Evolutionary conservation across 768 basidiomycete genomes (phyloP), one percentile per base, ranked within the genome.

Genomic region (Hericium coralloides): DNA sequence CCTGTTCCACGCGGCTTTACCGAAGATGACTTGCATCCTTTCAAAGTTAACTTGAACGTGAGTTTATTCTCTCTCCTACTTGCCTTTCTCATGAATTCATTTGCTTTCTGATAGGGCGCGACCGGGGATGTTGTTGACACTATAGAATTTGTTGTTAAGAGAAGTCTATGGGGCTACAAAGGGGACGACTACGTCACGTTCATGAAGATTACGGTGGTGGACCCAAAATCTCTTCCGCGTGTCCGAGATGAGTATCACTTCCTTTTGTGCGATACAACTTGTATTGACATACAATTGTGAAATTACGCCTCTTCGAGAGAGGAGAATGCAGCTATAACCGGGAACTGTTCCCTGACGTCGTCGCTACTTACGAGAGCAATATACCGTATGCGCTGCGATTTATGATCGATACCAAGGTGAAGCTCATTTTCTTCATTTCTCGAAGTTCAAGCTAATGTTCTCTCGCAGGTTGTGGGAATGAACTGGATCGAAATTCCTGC

Each of bases 401-500:
- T 70, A 99, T 99, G 97, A 95, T 99, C 59, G 97, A 99, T 66
- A 88, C 91, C 5, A 86, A 93, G 78, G 95, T 92, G 20, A 20
- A 37, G 52, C 36, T 23, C 2, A 37, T 5, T n/a, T 50, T 14
- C n/a, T 25, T 17, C 9, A 31, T 20, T 12, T 15, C 38, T 53
- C n/a, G 22, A 45, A 18, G 12, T 12, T 18, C 23, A 20, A 0
- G 37, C 58, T 50, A 18, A 49, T 43, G 2, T 37, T 2, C 18
- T 12, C 58, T 53, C 22, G 1, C 60, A 94, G 91, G 85, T 99
- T 31, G 86, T 95, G 51, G 97, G 97, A 9, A 98, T 99, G 97
- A 98, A 98, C 67, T 99, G 97, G 95, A 87, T 99, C 53, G 93
- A 98, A 71, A 75, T 97, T 9, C 88, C 88, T 4, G 83, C 87